These are phyloP conservation scores for Salisapilia sapeloensis DNA, from an alignment of 352 stramenopile genomes.

Conservation along the genomic window DNA sequence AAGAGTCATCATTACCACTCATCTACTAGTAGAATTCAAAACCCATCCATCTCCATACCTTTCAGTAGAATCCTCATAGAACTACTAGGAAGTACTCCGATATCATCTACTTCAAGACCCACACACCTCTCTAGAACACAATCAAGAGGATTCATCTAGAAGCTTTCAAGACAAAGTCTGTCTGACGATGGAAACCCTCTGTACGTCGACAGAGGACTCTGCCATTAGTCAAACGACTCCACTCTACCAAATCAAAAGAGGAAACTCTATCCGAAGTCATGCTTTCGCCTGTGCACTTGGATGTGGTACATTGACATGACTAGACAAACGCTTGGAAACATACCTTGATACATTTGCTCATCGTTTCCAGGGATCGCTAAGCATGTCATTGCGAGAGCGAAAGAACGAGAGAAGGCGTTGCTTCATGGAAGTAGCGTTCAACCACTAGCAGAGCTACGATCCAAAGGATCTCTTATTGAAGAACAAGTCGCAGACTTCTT, in stretches of 20 bases:
- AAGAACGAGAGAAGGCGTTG: not conserved
- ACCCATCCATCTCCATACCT: too few relatives aligned
- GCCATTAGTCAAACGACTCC: conserved; percentile 10
- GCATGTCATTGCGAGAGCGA: conserved; percentile 5
- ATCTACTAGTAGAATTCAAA: conserved; percentile 64
- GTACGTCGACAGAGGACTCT: conserved; percentile 5
- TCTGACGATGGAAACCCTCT: conserved; percentile 5
- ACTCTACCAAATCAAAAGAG: conserved; percentile 39
- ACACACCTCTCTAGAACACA: not conserved
- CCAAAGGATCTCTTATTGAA: conserved; percentile 4
- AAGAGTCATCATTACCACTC: conserved; percentile 60
- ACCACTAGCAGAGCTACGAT: not conserved
- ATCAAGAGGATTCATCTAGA: not conserved
- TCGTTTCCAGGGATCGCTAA: conserved; percentile 5
- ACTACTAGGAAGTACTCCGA: conserved; percentile 38
- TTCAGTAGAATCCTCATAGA: conserved; percentile 5
- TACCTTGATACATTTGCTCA: conserved; percentile 1
- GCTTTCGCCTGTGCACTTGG: conserved; percentile 43
- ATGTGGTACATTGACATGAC: conserved; percentile 21
- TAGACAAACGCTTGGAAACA: not conserved
- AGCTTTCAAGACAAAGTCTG: not conserved
- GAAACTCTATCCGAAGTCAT: conserved; percentile 54
- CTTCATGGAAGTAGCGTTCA: not conserved
- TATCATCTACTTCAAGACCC: conserved; percentile 10
- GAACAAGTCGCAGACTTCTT: conserved; percentile 2